Conservation (phyloP, 2,329 filamentous ascomycete genomes). For the Nemania abortiva region DNA sequence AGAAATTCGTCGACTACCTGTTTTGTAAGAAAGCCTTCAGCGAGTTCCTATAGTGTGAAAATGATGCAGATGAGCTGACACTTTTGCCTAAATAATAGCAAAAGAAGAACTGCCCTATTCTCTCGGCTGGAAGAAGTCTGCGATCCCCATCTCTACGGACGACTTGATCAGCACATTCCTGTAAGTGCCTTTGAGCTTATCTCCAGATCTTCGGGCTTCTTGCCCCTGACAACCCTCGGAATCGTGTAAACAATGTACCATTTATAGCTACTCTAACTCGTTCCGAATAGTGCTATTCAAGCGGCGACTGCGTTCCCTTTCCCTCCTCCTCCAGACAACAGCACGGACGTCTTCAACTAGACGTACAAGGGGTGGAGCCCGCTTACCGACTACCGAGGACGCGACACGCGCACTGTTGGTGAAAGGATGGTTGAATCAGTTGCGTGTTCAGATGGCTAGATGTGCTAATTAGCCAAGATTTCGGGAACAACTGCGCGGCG, state of each 20-base stretch:
- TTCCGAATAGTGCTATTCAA: conserved; percentile 16
- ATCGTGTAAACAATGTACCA: background rate
- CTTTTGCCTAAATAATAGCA: conserved; percentile 45
- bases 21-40: conserved; percentile 53
- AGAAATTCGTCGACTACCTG: conserved; percentile 57
- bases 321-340: conserved; percentile 25
- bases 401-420: background rate
- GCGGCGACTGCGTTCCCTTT: conserved; percentile 24
- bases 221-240: background rate
- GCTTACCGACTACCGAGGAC: background rate
- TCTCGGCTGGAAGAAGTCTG: conserved; percentile 55
- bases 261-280: conserved; percentile 14
- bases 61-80: conserved; percentile 9
- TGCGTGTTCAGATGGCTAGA: background rate
- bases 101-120: conserved; percentile 57
- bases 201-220: background rate
- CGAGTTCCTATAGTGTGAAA: background rate
- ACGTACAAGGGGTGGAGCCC: background rate
- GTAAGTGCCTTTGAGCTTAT: conserved; percentile 14
- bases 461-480: background rate
- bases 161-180: conserved; percentile 27
- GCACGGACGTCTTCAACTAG: conserved; percentile 28
- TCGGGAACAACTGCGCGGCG: background rate
- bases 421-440: background rate
- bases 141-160: conserved; percentile 13